phyloP scores from a whole-genome alignment of 108 stramenopile genomes.

The Stephanodiscus triporus region DNA sequence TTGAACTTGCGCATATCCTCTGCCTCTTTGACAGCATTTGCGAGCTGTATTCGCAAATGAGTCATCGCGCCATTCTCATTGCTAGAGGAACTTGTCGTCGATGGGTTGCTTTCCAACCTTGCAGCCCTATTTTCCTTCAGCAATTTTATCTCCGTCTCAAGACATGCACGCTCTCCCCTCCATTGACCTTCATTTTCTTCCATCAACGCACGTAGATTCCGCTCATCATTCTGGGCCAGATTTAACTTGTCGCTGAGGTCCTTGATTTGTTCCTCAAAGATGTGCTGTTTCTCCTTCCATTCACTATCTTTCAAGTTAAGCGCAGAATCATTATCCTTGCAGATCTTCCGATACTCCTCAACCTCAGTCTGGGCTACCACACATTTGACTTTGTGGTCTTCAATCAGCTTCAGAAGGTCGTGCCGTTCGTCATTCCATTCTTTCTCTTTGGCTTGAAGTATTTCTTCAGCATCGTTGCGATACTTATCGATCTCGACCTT shows the following conservation, averaged over 20 bases:
- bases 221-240: constrained; percentile 26
- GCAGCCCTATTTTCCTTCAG: constrained; percentile 6
- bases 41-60: constrained; percentile 19
- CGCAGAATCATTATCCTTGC: background rate
- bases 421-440: constrained; percentile 17
- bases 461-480: constrained; percentile 7
- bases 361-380: background rate
- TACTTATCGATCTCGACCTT: constrained; percentile 34
- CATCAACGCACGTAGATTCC: constrained; percentile 14
- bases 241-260: constrained; percentile 16
- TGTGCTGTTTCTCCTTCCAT: background rate
- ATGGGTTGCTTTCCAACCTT: background rate
- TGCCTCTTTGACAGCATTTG: constrained; percentile 28
- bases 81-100: background rate
- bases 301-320: background rate
- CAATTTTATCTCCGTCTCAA: constrained; percentile 24
- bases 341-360: background rate
- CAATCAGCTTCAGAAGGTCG: background rate
- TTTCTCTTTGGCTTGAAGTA: constrained; percentile 9
- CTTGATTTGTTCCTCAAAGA: constrained; percentile 14
- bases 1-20: constrained; percentile 47
- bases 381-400: background rate
- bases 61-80: background rate
- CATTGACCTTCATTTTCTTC: constrained; percentile 21
- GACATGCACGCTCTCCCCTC: constrained; percentile 17